Conservation (phyloP, 768 basidiomycete genomes). For the Leccinum rimulosum region DNA sequence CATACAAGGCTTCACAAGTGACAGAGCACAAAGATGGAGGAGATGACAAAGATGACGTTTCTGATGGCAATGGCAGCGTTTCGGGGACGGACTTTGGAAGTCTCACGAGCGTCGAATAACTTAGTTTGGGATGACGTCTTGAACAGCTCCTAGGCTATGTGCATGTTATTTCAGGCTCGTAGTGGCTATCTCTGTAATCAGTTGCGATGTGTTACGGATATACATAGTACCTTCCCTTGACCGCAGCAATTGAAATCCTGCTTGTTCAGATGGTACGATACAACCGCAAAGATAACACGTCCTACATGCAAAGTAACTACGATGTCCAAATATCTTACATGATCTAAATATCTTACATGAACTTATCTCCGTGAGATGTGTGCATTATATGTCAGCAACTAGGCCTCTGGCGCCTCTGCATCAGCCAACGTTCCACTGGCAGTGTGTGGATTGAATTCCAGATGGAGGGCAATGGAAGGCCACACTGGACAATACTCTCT, state of each 20-base stretch:
- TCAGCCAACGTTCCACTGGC: slow-evolving; percentile 19
- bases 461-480: slow-evolving; percentile 61
- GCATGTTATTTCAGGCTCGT: slow-evolving; percentile 2
- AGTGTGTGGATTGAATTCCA: slow-evolving; percentile 54
- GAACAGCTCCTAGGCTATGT: background rate
- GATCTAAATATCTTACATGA: slow-evolving; percentile 6
- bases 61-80: slow-evolving; percentile 39
- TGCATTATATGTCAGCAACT: slow-evolving; percentile 2
- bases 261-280: background rate
- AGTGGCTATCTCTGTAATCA: background rate
- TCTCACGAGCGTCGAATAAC: slow-evolving; percentile 50
- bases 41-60: slow-evolving; percentile 29
- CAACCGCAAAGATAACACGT: background rate
- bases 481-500: slow-evolving; percentile 46
- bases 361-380: slow-evolving; percentile 5
- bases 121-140: background rate
- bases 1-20: slow-evolving; percentile 17
- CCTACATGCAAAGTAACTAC: slow-evolving; percentile 7
- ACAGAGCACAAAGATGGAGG: slow-evolving; percentile 15
- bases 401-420: slow-evolving; percentile 16
- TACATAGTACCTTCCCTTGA: slow-evolving; percentile 1
- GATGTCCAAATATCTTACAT: slow-evolving; percentile 10
- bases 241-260: background rate
- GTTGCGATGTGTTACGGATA: background rate
- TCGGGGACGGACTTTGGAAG: slow-evolving; percentile 46